Conservation (phyloP, 495 filamentous ascomycete species). For the Hypoxylon trugodes region DNA sequence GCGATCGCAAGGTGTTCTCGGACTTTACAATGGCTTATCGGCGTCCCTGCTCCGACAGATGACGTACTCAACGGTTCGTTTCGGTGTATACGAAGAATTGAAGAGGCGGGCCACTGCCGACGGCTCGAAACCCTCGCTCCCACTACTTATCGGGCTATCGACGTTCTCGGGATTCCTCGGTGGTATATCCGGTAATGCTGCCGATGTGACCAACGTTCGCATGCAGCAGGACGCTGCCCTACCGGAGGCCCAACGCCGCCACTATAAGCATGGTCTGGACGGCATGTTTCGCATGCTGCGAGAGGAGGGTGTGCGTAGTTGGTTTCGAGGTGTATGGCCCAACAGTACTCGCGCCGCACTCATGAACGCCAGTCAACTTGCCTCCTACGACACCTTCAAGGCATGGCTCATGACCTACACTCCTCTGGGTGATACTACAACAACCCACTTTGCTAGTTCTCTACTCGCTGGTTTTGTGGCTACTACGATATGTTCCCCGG, state of each 20-base stretch:
- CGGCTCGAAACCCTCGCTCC: constrained; percentile 67
- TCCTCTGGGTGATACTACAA: constrained; percentile 76
- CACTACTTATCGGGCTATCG: constrained; percentile 80
- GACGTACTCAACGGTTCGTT: constrained; percentile 91
- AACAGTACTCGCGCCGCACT: constrained; percentile 89
- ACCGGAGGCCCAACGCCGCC: constrained; percentile 74
- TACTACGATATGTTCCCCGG: constrained; percentile 92
- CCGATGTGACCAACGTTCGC: constrained; percentile 95
- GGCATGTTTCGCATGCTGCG: constrained; percentile 84
- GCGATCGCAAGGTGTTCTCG: constrained; percentile 67
- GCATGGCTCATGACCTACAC: constrained; percentile 70
- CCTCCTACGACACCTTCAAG: constrained; percentile 94
- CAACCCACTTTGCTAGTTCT: constrained; percentile 86
- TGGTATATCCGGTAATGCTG: constrained; percentile 89
- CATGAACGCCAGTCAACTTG: constrained; percentile 92
- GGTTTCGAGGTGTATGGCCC: constrained; percentile 91
- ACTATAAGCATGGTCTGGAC: constrained; percentile 89
- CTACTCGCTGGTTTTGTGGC: constrained; percentile 92
- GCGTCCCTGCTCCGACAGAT: constrained; percentile 91
- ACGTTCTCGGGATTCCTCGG: constrained; percentile 86
- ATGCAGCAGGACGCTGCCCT: constrained; percentile 96
- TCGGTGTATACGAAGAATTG: constrained; percentile 93
- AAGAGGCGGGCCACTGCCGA: constrained; percentile 67
- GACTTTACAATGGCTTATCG: constrained; percentile 87
- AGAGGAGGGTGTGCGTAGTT: constrained; percentile 73